Base-by-base conservation (phyloP, 352 stramenopile species). In the Phytophthora cryptogea region DNA sequence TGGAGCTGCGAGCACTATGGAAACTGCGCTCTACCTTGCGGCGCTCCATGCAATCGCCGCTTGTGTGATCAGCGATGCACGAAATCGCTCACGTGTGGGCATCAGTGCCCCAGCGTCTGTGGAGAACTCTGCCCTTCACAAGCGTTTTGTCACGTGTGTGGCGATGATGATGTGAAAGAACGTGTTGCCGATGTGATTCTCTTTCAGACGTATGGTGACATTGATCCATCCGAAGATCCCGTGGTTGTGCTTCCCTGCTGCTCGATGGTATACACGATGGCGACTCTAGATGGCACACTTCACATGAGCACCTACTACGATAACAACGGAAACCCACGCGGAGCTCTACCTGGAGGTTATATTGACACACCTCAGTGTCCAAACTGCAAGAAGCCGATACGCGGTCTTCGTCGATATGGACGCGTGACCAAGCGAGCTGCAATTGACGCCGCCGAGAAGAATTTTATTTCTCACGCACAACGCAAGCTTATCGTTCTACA, bases 81-180 rank as follows among this genome's bases (percentile, higher is more conserved):
- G 11, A 78, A 72, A 40, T 41, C 59, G 0, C 70, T 88, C 28
- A 36, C 28, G 2, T 95, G 86, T 69, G 84, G 84, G 6, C 86
- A 95, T 47, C 79, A 74, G 17, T 95, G 86, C 33, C 84, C 84
- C 4, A 82, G 75, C 23, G 57, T 95, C 5, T 95, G 86, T 58
- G 86, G 86, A 11, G 84, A 93, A 70, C 28, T 63, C n/a, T 95
- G 86, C 46, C 80, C 74, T 5, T 50, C 68, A n/a, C 58, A 50
- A 28, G 43, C 67, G 13, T 84, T 76, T 35, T 95, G 86, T 58
- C 66, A 81, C n/a, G 53, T 73, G 8, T 94, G 85, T 66, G 73
- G 72, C 11, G 37, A 60, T 23, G 51, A 72, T 6, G 53, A 70
- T 8, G 54, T 76, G 6, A 61, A 68, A 13, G 52, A 85, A 26